Evolutionary conservation across 495 filamentous ascomycete genomes (phyloP), one percentile per base, ranked within the genome.

Genomic region (Cercophora sp.): DNA sequence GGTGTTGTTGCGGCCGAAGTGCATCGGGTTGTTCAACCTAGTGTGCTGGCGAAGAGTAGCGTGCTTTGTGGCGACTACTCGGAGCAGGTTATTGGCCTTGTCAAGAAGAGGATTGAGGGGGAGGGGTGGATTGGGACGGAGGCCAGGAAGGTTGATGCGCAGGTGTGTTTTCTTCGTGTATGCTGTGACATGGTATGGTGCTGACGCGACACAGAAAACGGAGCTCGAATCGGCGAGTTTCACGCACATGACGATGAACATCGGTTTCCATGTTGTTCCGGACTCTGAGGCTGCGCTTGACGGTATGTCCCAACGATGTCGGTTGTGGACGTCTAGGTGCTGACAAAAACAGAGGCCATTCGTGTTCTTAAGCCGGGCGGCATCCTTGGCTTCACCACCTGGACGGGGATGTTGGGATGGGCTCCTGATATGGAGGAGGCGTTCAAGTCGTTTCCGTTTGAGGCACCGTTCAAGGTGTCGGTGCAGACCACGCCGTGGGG

Each of bases 261-360:
- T 76, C 42, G 72, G 61, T 2, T 68, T 73, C 42, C 72, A 76
- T 40, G 54, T 74, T 10, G 61, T 74, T 29, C 69, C 71, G 1
- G 61, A 73, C 23, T 70, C 71, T 8, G 62, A 67, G 23, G 62
- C 60, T 1, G 72, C 69, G 1, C 45, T 72, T 2, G 57, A 63
- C 51, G 70, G 72, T 75, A 59, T 45, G 60, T 34, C 4, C 19
- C n/a, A 8, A 2, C 2, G n/a, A 9, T 8, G 19, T 23, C 32
- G 34, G 16, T 15, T 4, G 2, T 1, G 11, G 16, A 9, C 5
- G n/a, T 4, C 39, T 0, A 3, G 18, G 4, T 6, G 10, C 55
- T 65, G 19, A 64, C 32, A 4, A 9, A 11, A 5, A 13, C 34
- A 76, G 72, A 76, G 26, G 42, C 63, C 0, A 60, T 72, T 47